Evolutionary conservation across 2,329 filamentous ascomycete species (phyloP), one percentile per base, ranked within the genome.

Genomic region (Scorias spongiosa): DNA sequence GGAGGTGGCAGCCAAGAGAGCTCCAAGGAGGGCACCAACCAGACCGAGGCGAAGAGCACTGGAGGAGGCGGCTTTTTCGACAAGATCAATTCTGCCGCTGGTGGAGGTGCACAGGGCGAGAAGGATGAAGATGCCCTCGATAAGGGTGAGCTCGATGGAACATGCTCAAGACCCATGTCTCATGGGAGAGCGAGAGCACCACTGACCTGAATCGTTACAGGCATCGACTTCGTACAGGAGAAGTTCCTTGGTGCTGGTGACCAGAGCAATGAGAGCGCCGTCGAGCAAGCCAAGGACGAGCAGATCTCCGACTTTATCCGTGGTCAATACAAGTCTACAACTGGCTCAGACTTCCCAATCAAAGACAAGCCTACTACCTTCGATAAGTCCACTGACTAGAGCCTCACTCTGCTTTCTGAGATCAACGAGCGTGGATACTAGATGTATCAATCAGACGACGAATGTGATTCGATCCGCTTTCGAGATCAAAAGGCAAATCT

Each of bases 51-150:
- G 17, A 12, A 51, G 39, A 47, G 43, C 29, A 37, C 44, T 20
- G 44, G 50, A 41, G 45, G 54, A 49, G 41, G 54, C 56, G 26
- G 38, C 17, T 18, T 40, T 18, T 11, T 17, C 59, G 73, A 80
- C 65, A 85, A 84, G 67, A 42, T 88, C 47, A 84, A 89, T 67
- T 59, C 64, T 46, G 70, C 78, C 51, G 81, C 80, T 15, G 84
- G 84, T 30, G 84, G 84, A 43, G 84, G 84, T 32, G 64, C 64
- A 29, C 68, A 83, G 63, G 78, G 80, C 58, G 84, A 89, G 73
- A 80, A 85, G 74, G 82, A 87, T 54, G 84, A 91, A 63, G 83
- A 89, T 57, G 66, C 62, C n/a, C 74, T 91, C 42, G 84, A 91
- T 67, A 91, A 91, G 68, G 80, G 83, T 85, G 60, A 41, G 54